Percentiles rank a stretch among this genome's conserved stretches.
phyloP scores from a whole-genome alignment of 345 rosid species.

The Salix purpurea region DNA sequence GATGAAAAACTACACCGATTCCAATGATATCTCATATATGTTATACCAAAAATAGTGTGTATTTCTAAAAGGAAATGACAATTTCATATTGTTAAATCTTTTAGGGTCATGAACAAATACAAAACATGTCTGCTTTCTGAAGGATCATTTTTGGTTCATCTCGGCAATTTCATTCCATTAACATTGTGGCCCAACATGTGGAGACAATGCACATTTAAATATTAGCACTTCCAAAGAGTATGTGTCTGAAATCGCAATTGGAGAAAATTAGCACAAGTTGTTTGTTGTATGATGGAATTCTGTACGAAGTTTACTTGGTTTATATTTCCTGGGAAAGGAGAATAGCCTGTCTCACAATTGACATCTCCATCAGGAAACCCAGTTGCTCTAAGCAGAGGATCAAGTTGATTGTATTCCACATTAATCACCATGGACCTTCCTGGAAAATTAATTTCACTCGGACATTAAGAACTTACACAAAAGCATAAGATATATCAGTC shows the following conservation, averaged over 20 bases:
- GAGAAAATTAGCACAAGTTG: neutral
- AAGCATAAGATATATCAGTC: neutral
- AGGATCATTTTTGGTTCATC: neutral
- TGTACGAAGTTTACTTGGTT: conserved; percentile 63
- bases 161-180: neutral
- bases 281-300: neutral
- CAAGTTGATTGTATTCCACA: conserved; percentile 97
- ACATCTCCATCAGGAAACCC: conserved; percentile 88
- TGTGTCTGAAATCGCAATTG: neutral
- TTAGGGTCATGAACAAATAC: neutral
- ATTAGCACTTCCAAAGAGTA: too few relatives aligned
- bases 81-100: neutral
- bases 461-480: neutral
- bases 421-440: conserved; percentile 95
- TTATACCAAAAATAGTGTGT: neutral
- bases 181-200: neutral
- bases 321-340: conserved; percentile 97
- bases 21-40: neutral
- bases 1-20: neutral
- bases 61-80: neutral
- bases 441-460: conserved; percentile 27
- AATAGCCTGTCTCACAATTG: conserved; percentile 85
- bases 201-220: neutral
- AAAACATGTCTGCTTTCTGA: neutral
- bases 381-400: conserved; percentile 88